Base-by-base conservation (phyloP, 176 grass and related monocot species). In the Chrysopogon serrulatus region DNA sequence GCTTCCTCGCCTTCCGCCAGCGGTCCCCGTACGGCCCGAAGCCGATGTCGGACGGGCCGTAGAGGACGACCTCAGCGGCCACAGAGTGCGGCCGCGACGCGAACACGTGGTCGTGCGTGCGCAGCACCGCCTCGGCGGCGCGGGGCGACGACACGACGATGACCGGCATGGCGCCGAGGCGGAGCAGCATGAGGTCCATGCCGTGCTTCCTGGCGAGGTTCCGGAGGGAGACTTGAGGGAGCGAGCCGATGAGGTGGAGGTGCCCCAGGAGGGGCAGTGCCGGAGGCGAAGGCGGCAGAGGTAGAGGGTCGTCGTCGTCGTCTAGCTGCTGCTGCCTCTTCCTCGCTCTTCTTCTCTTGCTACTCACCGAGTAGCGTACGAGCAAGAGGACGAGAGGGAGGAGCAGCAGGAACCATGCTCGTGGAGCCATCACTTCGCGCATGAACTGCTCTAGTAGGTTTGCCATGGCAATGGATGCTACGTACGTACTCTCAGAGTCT, bases 101-200 rank as follows among this genome's bases (percentile, higher is more conserved):
- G 68, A 91, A 83, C 8, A 86, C 70, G 68, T 83, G 85, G 49
- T 91, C 90, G 86, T 88, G 86, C 43, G 73, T 78, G 42, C 37
- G 87, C 16, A 91, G 65, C 45, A 88, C 79, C 27, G 72, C 90
- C 73, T 83, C 41, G 49, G 86, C 86, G 27, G 73, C 57, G 27
- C 74, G 28, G 0, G 86, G 86, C 3, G 90, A 92, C 10, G 86
- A 85, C 41, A 83, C 78, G 56, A 92, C 17, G 4, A 88, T 33
- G 0, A 37, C 66, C 6, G 78, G 82, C 65, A 88, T n/a, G 47
- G 77, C 41, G 4, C 90, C 90, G 11, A 92, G 90, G 53, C 56
- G 86, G 61, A 92, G 78, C 37, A 79, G 27, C 87, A 89, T 84
- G 82, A 89, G 12, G 62, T 85, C 57, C 9, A 36, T 4, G 1